These are phyloP conservation scores for Hibiscus tridactylites DNA, from an alignment of 345 rosid species.

Conservation along the genomic window DNA sequence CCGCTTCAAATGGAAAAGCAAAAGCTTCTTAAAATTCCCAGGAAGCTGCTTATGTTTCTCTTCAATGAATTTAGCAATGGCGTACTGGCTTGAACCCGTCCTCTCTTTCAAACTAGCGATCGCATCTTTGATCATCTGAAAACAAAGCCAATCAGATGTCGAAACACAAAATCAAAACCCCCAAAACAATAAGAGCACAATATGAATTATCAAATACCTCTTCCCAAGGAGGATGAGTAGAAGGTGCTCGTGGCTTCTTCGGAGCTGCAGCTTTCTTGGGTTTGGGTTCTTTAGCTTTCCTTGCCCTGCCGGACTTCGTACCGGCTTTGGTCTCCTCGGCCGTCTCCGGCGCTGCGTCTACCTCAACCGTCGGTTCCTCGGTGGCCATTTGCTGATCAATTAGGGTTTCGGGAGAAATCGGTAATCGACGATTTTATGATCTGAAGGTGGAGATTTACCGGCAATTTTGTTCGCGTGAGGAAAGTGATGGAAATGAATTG, in stretches of 20 bases:
- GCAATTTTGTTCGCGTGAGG: conserved; percentile 9
- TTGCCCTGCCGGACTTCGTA: conserved; percentile 27
- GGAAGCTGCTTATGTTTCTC: conserved; percentile 72
- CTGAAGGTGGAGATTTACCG: background rate
- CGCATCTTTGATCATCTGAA: conserved; percentile 73
- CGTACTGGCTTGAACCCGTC: conserved; percentile 59
- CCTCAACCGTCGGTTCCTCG: conserved; percentile 30
- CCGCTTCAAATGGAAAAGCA: conserved; percentile 44
- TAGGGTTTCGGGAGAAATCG: background rate
- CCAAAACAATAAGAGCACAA: background rate
- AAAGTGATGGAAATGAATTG: conserved; percentile 14
- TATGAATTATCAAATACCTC: conserved; percentile 34
- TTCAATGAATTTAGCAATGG: conserved; percentile 70
- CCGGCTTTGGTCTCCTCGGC: conserved; percentile 29
- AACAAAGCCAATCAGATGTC: background rate
- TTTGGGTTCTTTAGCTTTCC: conserved; percentile 43
- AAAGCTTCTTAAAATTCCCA: conserved; percentile 14
- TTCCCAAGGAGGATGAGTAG: conserved; percentile 65
- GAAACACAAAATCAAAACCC: conserved; percentile 16
- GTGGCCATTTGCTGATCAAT: conserved; percentile 26
- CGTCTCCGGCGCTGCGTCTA: conserved; percentile 20
- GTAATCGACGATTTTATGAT: no score
- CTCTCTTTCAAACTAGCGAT: conserved; percentile 16
- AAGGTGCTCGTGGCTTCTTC: conserved; percentile 26
- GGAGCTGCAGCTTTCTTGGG: conserved; percentile 38